These are phyloP conservation scores for Dicorynia guianensis DNA, from an alignment of 306 rosid genomes.

Conservation along the genomic window DNA sequence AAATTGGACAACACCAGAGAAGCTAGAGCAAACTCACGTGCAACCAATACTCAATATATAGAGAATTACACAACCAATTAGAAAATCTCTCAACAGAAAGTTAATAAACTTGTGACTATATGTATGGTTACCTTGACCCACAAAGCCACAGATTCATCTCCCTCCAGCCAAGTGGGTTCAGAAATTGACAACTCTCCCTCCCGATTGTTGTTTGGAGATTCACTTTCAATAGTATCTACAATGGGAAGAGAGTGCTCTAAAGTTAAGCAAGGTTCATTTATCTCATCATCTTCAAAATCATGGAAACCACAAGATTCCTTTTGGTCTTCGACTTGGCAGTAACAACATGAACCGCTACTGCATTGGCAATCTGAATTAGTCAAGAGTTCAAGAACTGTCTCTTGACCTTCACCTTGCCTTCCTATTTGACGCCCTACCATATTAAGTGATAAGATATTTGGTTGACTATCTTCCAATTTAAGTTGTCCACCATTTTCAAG, in stretches of 20 bases:
- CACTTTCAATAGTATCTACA: constrained; percentile 67
- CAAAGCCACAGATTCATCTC: constrained; percentile 85
- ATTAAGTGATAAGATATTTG: constrained; percentile 43
- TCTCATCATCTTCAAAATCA: constrained; percentile 61
- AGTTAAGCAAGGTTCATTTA: constrained; percentile 54
- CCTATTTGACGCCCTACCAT: constrained; percentile 55
- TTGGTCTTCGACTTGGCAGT: constrained; percentile 58
- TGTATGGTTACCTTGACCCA: constrained; percentile 89
- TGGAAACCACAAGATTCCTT: constrained; percentile 57
- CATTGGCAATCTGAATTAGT: constrained; percentile 57
- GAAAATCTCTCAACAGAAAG: constrained; percentile 11
- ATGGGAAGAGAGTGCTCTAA: constrained; percentile 61
- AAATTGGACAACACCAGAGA: constrained; percentile 1
- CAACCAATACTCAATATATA: constrained; percentile 4
- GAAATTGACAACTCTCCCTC: constrained; percentile 72
- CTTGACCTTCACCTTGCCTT: constrained; percentile 51
- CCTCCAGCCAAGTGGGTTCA: constrained; percentile 87
- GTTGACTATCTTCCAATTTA: constrained; percentile 49
- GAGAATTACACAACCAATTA: constrained; percentile 12
- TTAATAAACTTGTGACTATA: constrained; percentile 17
- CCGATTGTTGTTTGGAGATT: constrained; percentile 62
- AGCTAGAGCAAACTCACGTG: constrained; percentile 18
- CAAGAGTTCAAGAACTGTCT: constrained; percentile 44
- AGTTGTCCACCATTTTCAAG: constrained; percentile 52
- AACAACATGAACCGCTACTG: constrained; percentile 59